phyloP scores from a whole-genome alignment of 768 basidiomycete genomes.

The Brasilioporus rufonigricans region DNA sequence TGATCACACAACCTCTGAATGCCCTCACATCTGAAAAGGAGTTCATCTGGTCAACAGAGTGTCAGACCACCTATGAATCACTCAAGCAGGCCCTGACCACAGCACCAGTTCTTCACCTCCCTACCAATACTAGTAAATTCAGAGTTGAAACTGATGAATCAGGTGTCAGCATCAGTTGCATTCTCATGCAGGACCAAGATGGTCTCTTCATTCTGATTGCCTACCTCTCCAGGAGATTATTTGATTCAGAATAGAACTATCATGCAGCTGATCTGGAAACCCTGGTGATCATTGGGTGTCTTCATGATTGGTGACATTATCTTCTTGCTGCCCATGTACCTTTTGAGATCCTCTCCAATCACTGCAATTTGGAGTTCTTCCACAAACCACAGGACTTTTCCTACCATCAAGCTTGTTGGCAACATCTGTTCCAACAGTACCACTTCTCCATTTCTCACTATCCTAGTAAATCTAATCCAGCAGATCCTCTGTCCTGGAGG shows the following conservation, averaged over 20 bases:
- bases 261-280: not conserved
- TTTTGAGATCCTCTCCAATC: not conserved
- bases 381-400: not conserved
- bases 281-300: not conserved
- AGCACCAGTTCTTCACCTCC: not conserved
- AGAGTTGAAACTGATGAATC: not conserved
- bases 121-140: not conserved
- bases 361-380: not conserved
- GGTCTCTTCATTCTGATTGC: not conserved
- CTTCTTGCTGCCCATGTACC: fast-evolving
- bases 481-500: not conserved
- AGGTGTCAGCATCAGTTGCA: not conserved
- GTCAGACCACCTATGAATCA: not conserved
- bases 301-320: not conserved
- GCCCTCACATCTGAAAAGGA: not conserved
- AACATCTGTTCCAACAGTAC: not conserved
- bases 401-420: not conserved
- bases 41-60: not conserved
- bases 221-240: not conserved
- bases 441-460: not conserved
- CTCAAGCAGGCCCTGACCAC: not conserved
- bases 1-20: too few relatives aligned
- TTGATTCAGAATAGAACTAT: not conserved
- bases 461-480: not conserved
- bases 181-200: not conserved